Conservation (phyloP, 108 stramenopile genomes). For the Cyclostephanos tholiformis region DNA sequence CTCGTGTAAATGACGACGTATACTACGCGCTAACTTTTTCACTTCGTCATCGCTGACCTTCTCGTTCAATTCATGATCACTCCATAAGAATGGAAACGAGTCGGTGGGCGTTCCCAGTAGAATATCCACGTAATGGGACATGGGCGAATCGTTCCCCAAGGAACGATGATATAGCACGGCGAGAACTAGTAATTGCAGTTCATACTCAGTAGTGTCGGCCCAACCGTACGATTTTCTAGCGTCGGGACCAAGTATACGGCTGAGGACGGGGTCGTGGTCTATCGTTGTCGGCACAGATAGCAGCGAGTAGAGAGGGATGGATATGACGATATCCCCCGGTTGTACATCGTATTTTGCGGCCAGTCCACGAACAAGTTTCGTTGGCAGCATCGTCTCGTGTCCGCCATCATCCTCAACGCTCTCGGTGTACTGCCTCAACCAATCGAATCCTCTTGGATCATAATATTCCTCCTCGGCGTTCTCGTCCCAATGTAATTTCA, state of each 20-base stretch:
- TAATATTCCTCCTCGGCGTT: conserved; percentile 36
- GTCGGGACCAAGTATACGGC: conserved; percentile 59
- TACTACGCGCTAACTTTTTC: conserved; percentile 52
- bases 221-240: conserved; percentile 65
- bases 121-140: conserved; percentile 63
- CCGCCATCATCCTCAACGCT: conserved; percentile 6
- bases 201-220: conserved; percentile 56
- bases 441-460: conserved; percentile 42
- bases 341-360: conserved; percentile 65
- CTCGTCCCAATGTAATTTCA: conserved; percentile 47
- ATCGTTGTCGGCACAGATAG: conserved; percentile 74
- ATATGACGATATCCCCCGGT: conserved; percentile 68
- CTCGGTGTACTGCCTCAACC: conserved; percentile 25
- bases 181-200: conserved; percentile 69
- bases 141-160: conserved; percentile 55
- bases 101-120: conserved; percentile 54
- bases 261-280: conserved; percentile 75
- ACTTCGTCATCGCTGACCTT: conserved; percentile 51
- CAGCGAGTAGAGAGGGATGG: conserved; percentile 68
- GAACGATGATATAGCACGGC: conserved; percentile 75
- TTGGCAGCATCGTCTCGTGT: conserved; percentile 20
- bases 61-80: conserved; percentile 35
- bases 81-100: conserved; percentile 74
- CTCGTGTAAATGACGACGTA: conserved; percentile 66
- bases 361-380: conserved; percentile 67